Evolutionary conservation across 169 alveolate species (phyloP).

Genomic region (Plasmodium coatneyi): DNA sequence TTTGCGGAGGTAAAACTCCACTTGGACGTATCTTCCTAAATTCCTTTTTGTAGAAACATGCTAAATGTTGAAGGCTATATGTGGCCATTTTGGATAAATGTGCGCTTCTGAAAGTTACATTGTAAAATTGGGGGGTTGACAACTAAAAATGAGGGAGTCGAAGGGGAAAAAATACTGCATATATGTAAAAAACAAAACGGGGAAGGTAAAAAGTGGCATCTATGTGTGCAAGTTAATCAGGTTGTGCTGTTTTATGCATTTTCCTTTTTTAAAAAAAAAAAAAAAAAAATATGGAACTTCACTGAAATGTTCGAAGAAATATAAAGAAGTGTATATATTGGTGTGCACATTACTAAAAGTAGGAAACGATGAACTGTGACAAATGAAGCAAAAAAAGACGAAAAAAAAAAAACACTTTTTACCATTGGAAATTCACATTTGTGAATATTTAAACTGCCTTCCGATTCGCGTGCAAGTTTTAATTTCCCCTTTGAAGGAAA

Average conservation of each 20-base stretch:
- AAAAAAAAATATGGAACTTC: conserved; percentile 12
- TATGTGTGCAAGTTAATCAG: conserved; percentile 26
- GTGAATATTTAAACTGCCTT: neutral
- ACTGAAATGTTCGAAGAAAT: neutral
- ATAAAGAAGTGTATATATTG: neutral
- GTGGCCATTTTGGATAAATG: neutral
- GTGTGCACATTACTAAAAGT: neutral
- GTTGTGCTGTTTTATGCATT: conserved; percentile 18
- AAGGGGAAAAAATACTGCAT: neutral
- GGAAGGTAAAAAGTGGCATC: conserved; percentile 13
- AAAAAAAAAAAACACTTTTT: neutral
- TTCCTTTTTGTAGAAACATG: neutral
- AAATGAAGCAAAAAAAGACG: neutral
- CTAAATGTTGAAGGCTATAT: neutral
- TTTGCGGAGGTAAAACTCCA: neutral
- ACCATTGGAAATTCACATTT: neutral
- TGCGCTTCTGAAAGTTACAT: neutral
- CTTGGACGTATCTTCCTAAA: neutral
- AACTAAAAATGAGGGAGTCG: neutral
- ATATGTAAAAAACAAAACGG: neutral
- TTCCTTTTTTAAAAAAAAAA: neutral
- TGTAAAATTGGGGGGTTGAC: neutral
- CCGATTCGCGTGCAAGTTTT: neutral
- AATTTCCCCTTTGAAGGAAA: neutral
- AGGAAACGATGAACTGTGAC: neutral